A percentile compares a stretch with the other conserved stretches of the same genome.
phyloP scores from a whole-genome alignment of 495 filamentous ascomycete genomes.

The Lasiosphaeris hirsuta region DNA sequence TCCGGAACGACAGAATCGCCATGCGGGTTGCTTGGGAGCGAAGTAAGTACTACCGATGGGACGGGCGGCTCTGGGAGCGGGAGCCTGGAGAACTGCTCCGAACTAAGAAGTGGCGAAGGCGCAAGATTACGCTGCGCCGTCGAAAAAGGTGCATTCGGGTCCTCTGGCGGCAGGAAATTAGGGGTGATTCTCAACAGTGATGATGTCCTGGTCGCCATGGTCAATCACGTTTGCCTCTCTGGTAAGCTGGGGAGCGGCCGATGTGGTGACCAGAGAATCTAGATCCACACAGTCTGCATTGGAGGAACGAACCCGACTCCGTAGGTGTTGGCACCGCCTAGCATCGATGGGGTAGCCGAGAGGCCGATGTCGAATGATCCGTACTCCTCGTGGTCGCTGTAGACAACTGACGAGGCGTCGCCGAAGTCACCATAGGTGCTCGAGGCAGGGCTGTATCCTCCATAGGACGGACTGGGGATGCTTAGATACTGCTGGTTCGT shows the following conservation, averaged over 20 bases:
- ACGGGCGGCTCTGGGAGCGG: slow-evolving; percentile 37
- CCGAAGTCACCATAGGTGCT: slow-evolving; percentile 54
- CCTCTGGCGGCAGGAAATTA: slow-evolving; percentile 34
- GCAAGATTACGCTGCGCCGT: slow-evolving; percentile 20
- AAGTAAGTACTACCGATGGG: slow-evolving; percentile 25
- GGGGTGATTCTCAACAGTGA: slow-evolving; percentile 34
- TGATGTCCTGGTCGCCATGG: slow-evolving; percentile 45
- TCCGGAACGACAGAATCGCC: slow-evolving; percentile 21
- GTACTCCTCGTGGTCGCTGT: slow-evolving; percentile 54
- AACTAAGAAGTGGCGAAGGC: slow-evolving; percentile 38
- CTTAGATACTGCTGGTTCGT: slow-evolving; percentile 50
- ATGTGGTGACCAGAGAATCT: slow-evolving; percentile 35
- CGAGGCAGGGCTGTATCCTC: slow-evolving; percentile 52
- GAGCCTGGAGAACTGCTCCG: slow-evolving; percentile 32
- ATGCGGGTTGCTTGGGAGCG: slow-evolving; percentile 29
- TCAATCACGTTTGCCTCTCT: slow-evolving; percentile 45
- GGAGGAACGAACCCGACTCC: slow-evolving; percentile 55
- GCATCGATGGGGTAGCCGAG: slow-evolving; percentile 35
- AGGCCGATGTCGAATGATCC: slow-evolving; percentile 38
- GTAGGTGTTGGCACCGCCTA: slow-evolving; percentile 44
- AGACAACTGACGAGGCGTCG: slow-evolving; percentile 46
- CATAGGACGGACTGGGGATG: slow-evolving; percentile 54
- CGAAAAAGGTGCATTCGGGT: slow-evolving; percentile 22
- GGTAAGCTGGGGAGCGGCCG: slow-evolving; percentile 32
- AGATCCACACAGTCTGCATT: slow-evolving; percentile 52